A percentile compares a stretch with the other conserved stretches of the same genome.
Evolutionary conservation across 768 basidiomycete species (phyloP).

Genomic region (Collybiopsis confluens): DNA sequence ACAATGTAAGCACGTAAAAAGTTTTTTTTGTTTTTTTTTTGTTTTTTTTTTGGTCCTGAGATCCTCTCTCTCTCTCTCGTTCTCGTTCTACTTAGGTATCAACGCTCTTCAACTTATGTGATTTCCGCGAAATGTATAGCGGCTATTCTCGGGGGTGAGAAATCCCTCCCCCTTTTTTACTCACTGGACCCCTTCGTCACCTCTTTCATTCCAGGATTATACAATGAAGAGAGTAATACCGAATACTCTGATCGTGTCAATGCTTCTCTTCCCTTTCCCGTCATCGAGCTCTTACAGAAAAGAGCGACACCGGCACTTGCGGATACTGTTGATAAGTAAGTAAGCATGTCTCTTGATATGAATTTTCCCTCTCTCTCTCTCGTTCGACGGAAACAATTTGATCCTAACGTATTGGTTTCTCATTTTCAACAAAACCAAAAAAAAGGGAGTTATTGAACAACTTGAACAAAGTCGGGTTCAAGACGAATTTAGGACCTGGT

Average conservation of each 20-base stretch:
- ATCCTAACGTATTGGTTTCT: not conserved
- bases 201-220: not conserved
- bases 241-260: not conserved
- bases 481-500: constrained; percentile 32
- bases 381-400: too few species aligned
- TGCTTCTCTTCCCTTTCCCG: not conserved
- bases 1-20: too few species aligned
- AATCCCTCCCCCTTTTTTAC: not conserved
- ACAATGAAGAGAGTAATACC: not conserved
- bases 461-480: constrained; percentile 32
- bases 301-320: not conserved
- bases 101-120: not conserved
- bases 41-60: too few species aligned
- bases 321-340: not conserved
- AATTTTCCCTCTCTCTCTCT: too few species aligned
- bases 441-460: constrained; percentile 33
- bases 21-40: too few species aligned
- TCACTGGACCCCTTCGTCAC: too few species aligned
- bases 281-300: not conserved
- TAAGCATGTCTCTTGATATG: not conserved
- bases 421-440: not conserved
- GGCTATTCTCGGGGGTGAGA: not conserved
- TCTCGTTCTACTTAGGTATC: not conserved
- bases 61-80: not conserved
- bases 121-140: not conserved